Evolutionary conservation across 257 asterid genomes (phyloP).

Genomic region (Linderniella brevidens): DNA sequence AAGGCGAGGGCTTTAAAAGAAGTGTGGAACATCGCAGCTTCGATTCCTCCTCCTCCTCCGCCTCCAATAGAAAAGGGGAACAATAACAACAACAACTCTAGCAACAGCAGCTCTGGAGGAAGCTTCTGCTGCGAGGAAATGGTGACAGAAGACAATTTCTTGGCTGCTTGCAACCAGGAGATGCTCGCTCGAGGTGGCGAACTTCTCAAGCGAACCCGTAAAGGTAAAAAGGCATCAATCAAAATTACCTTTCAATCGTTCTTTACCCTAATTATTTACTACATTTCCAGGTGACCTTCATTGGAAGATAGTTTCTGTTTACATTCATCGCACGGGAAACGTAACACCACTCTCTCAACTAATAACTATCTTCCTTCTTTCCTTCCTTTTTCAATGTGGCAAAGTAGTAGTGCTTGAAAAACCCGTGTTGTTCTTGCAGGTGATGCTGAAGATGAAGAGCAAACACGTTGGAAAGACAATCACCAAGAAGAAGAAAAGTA

Average conservation of each 20-base stretch:
- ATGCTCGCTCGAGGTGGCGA: slow-evolving; percentile 81
- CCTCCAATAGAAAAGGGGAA: slow-evolving; percentile 19
- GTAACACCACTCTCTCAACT: slow-evolving; percentile 18
- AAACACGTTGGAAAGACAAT: slow-evolving; percentile 71
- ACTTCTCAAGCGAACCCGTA: slow-evolving; percentile 87
- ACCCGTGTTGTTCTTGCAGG: slow-evolving; percentile 23
- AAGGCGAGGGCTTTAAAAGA: slow-evolving; percentile 91
- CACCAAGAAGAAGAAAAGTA: slow-evolving; percentile 93
- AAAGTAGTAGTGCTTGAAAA: no score
- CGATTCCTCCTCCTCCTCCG: slow-evolving; percentile 57
- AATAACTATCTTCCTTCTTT: not conserved
- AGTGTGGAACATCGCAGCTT: slow-evolving; percentile 91
- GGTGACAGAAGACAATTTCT: slow-evolving; percentile 65
- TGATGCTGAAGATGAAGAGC: slow-evolving; percentile 98
- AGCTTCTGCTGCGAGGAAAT: slow-evolving; percentile 28
- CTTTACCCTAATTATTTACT: not conserved
- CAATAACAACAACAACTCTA: slow-evolving; percentile 21
- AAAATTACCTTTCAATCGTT: not conserved
- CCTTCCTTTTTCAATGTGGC: no score
- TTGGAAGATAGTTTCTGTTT: slow-evolving; percentile 95
- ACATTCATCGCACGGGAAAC: slow-evolving; percentile 72
- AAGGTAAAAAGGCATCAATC: slow-evolving; percentile 24
- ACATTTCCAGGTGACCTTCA: slow-evolving; percentile 70
- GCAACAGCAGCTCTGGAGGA: slow-evolving; percentile 14
- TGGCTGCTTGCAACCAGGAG: slow-evolving; percentile 90